phyloP scores from a whole-genome alignment of 2,329 filamentous ascomycete species.

The Nemania sp. region DNA sequence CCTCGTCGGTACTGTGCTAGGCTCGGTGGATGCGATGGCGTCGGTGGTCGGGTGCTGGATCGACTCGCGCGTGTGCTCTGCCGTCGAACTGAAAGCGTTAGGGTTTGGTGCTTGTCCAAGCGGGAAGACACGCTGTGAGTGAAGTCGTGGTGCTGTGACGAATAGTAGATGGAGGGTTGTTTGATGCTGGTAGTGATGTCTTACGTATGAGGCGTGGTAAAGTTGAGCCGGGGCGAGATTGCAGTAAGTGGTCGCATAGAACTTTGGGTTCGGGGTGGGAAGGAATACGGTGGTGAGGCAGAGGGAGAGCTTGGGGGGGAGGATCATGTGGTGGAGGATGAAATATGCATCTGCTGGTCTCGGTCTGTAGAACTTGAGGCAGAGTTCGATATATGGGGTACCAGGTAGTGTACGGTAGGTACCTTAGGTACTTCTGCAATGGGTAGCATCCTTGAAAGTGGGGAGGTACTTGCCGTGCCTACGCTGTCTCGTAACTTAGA shows the following conservation, averaged over 20 bases:
- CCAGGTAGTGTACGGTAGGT: neutral
- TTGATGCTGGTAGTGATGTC: neutral
- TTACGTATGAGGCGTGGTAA: neutral
- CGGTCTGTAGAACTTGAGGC: conserved; percentile 14
- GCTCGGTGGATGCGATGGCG: neutral
- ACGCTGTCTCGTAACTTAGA: too few species aligned
- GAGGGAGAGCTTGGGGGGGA: conserved; percentile 1
- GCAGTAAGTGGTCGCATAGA: neutral
- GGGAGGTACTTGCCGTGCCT: too few species aligned
- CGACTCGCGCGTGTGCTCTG: neutral
- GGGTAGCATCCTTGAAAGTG: too few species aligned
- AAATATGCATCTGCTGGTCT: neutral
- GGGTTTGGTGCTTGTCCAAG: neutral
- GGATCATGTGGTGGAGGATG: conserved; percentile 17
- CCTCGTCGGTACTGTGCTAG: neutral
- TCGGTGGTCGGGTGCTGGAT: neutral
- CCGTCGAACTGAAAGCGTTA: neutral
- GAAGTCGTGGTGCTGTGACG: neutral
- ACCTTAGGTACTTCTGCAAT: too few species aligned
- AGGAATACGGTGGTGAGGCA: neutral
- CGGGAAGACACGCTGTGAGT: neutral
- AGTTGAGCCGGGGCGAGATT: neutral
- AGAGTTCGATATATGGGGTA: conserved; percentile 15
- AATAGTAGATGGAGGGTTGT: neutral
- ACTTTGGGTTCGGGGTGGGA: neutral